Conservation (phyloP, 257 asterid genomes). For the Gentiana straminea region DNA sequence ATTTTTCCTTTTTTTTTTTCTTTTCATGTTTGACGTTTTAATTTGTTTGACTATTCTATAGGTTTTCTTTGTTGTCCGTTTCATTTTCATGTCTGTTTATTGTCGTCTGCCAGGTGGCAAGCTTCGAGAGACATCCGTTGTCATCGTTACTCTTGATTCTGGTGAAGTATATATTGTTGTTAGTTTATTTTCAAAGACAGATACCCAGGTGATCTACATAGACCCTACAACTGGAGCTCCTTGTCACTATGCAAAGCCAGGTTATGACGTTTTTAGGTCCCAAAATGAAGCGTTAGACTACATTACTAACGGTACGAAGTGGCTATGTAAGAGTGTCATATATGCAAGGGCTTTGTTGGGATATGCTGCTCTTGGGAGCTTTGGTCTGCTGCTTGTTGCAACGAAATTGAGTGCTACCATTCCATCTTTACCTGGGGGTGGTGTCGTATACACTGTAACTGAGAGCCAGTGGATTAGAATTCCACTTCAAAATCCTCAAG, state of each 20-base stretch:
- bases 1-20: background rate
- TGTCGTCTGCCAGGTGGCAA: conserved; percentile 27
- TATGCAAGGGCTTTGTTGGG: conserved; percentile 86
- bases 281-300: conserved; percentile 72
- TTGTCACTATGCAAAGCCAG: conserved; percentile 47
- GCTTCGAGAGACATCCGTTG: conserved; percentile 68
- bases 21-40: background rate
- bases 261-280: conserved; percentile 74
- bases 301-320: conserved; percentile 69
- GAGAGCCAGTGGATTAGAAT: conserved; percentile 94
- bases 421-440: conserved; percentile 94
- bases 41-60: background rate
- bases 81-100: background rate
- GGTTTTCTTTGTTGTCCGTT: background rate
- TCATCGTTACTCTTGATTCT: conserved; percentile 73
- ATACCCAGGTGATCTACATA: conserved; percentile 89
- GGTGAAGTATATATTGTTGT: conserved; percentile 76
- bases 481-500: conserved; percentile 83
- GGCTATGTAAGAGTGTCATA: conserved; percentile 51
- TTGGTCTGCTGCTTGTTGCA: conserved; percentile 69
- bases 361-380: conserved; percentile 84
- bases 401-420: conserved; percentile 65
- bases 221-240: conserved; percentile 96
- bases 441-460: conserved; percentile 67
- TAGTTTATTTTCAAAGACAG: conserved; percentile 70